Evolutionary conservation across 331 rosid genomes (phyloP), one percentile per base, ranked within the genome.

Genomic region (Quercus tomentella): DNA sequence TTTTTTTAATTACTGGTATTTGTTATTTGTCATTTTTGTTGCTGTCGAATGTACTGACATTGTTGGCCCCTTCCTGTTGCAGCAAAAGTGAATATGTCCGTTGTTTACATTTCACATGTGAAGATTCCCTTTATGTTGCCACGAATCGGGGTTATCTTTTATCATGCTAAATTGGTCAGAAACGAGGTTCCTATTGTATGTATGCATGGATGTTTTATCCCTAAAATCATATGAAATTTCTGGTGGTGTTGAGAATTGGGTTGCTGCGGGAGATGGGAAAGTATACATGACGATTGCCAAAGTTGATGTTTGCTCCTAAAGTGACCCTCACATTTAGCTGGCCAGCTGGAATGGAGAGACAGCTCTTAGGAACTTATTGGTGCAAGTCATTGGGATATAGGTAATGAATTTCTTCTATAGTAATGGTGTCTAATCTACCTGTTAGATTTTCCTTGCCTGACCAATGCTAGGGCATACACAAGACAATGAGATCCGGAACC

Each of bases 71-170:
- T 82, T 41, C 45, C 45, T 83, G 73, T 81, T 89, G 89, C 93
- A 93, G 99, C 88, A 95, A 91, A 90, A 95, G 99, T 76, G 98
- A 95, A 88, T 93, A 95, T 63, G 96, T 95, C 72, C 93, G 96
- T 62, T 89, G 97, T 87, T 76, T 95, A 91, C 84, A 23, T 69
- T 93, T 93, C 66, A 81, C 92, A 68, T 35, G 70, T 79, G 94
- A 93, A 87, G 90, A 82, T 78, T 80, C 90, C 62, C 92, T 93
- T 79, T 93, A 91, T 55, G 89, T 90, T 77, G 94, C 96, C 72
- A 93, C 99, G 75, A 95, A 95, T 81, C 86, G 80, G 69, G 98
- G 99, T 79, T 93, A 86, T 85, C 77, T 26, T 95, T 35, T 93
- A 91, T 83, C 89, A 87, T 89, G 94, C 92, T 74, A 89, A 87